Evolutionary conservation across 495 filamentous ascomycete genomes (phyloP).

Genomic region (Penicillium dipodomyicola): DNA sequence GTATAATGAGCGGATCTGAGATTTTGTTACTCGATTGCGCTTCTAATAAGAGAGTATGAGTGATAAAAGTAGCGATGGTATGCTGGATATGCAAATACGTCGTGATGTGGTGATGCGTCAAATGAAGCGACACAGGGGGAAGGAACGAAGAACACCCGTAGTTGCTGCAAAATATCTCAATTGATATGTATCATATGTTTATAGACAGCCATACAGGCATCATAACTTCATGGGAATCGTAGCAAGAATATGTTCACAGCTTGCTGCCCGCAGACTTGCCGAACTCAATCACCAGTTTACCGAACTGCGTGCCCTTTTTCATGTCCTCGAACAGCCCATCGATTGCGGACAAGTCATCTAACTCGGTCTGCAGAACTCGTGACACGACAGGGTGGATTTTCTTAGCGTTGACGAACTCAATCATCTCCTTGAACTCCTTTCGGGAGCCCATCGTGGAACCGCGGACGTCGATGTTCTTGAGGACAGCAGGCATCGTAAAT

Average conservation of each 20-base stretch:
- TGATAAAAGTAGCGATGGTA: not conserved
- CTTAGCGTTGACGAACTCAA: slow-evolving; percentile 64
- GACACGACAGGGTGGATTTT: slow-evolving; percentile 65
- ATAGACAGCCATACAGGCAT: slow-evolving; percentile 1
- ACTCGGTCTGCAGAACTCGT: slow-evolving; percentile 54
- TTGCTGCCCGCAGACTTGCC: slow-evolving; percentile 42
- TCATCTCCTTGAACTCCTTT: slow-evolving; percentile 73
- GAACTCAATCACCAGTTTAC: slow-evolving; percentile 68
- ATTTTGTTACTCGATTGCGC: not conserved
- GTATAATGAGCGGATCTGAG: slow-evolving; percentile 8
- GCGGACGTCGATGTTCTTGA: slow-evolving; percentile 71
- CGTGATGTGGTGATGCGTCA: not conserved
- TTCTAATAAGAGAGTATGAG: not conserved
- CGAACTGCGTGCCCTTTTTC: slow-evolving; percentile 72
- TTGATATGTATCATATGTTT: not conserved
- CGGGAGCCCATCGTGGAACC: slow-evolving; percentile 76
- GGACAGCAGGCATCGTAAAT: slow-evolving; percentile 65
- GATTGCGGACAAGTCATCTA: slow-evolving; percentile 64
- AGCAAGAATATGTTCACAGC: slow-evolving; percentile 31
- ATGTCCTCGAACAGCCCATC: slow-evolving; percentile 73
- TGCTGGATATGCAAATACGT: not conserved
- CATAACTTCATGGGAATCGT: slow-evolving; percentile 2
- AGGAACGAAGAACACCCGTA: slow-evolving; percentile 3
- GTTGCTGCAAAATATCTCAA: slow-evolving; percentile 2
- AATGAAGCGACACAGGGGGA: not conserved